Percentiles rank a stretch among this genome's conserved stretches.
Conservation (phyloP, 345 rosid genomes). For the Euphorbia pulcherrima region DNA sequence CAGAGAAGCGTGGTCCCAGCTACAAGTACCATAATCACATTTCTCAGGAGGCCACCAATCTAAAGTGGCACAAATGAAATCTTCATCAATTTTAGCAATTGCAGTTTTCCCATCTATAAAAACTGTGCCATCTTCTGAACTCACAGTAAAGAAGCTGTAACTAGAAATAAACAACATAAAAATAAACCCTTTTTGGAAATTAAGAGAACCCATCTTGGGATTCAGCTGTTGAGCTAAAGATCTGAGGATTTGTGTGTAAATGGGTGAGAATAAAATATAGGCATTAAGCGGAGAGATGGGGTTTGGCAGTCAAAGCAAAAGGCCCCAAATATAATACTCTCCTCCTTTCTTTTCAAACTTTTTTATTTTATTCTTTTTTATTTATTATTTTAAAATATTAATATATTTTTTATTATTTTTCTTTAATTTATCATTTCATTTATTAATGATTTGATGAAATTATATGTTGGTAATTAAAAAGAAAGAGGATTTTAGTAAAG, state of each 20-base stretch:
- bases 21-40: conserved; percentile 90
- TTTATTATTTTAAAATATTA: no score
- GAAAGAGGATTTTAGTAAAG: no score
- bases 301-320: neutral
- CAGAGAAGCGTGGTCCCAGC: conserved; percentile 82
- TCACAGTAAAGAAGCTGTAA: conserved; percentile 13
- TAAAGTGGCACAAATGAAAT: conserved; percentile 86
- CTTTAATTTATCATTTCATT: no score
- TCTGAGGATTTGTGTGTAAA: conserved; percentile 16
- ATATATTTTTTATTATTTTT: no score
- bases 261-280: conserved; percentile 3
- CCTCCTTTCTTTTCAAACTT: no score
- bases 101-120: conserved; percentile 47
- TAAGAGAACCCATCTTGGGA: conserved; percentile 37
- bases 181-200: conserved; percentile 29
- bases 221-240: conserved; percentile 11
- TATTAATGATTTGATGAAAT: no score
- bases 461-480: no score
- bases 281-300: conserved; percentile 15
- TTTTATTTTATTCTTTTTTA: no score
- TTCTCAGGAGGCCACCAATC: conserved; percentile 99
- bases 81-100: conserved; percentile 70
- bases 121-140: conserved; percentile 33
- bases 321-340: no score
- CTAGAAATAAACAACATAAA: conserved; percentile 29